Percentiles rank a stretch among this genome's conserved stretches.
phyloP scores from a whole-genome alignment of 1,284 basidiomycete genomes.

The Austroboletus novae-zelandiae region DNA sequence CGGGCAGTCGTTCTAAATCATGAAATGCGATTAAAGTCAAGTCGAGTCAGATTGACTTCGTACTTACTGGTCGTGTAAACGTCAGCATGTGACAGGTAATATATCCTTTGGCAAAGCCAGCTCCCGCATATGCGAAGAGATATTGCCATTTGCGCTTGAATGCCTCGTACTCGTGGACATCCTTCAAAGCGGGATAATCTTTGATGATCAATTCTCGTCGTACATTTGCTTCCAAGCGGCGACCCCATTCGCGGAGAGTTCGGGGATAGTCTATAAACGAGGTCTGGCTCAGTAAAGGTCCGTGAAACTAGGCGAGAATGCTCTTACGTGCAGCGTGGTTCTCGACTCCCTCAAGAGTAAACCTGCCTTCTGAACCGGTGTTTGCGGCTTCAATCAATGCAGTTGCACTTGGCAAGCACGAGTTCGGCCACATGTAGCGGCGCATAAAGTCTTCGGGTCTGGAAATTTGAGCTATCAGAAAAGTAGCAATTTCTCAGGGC shows the following conservation, averaged over 20 bases:
- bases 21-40: constrained; percentile 3
- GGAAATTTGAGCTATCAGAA: constrained; percentile 6
- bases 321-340: constrained; percentile 78
- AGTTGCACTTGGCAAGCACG: constrained; percentile 81
- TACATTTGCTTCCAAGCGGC: constrained; percentile 65
- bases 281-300: constrained; percentile 5
- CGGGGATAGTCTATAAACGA: constrained; percentile 71
- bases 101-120: constrained; percentile 72
- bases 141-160: constrained; percentile 80
- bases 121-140: constrained; percentile 73
- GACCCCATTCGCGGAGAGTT: constrained; percentile 86
- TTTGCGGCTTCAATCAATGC: constrained; percentile 67
- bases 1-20: constrained; percentile 29
- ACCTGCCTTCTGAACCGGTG: constrained; percentile 62
- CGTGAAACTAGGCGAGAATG: background rate
- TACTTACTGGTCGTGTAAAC: constrained; percentile 55
- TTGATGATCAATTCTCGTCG: constrained; percentile 52
- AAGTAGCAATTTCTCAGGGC: constrained; percentile 1
- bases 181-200: constrained; percentile 56
- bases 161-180: constrained; percentile 52
- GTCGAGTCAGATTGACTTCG: background rate
- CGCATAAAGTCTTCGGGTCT: constrained; percentile 88
- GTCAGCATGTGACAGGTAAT: constrained; percentile 77
- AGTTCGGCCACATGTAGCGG: constrained; percentile 92
- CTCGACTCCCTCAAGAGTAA: constrained; percentile 84